phyloP scores from a whole-genome alignment of 2,329 filamentous ascomycete species.

The Ophiostoma himal-ulmi region DNA sequence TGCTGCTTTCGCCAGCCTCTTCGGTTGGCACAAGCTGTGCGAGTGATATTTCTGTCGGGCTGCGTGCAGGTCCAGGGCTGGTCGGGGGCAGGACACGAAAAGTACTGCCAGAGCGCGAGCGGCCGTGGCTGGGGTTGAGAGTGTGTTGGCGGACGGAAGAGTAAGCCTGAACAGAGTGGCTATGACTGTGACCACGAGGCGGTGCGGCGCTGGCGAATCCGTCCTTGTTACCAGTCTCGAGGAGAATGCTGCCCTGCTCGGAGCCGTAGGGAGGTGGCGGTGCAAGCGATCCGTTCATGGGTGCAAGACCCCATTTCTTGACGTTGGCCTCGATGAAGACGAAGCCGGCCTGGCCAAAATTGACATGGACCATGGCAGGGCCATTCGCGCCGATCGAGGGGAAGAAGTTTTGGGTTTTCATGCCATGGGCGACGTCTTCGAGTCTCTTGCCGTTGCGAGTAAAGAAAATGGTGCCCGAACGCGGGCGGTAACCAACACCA shows the following conservation, averaged over 20 bases:
- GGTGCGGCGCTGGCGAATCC: constrained; percentile 41
- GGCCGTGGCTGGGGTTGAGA: constrained; percentile 58
- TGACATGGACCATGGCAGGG: constrained; percentile 87
- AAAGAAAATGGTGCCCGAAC: constrained; percentile 94
- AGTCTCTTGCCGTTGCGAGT: constrained; percentile 97
- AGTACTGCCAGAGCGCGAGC: constrained; percentile 66
- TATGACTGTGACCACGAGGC: constrained; percentile 39
- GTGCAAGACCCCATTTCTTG: constrained; percentile 98
- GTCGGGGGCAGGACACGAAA: constrained; percentile 69
- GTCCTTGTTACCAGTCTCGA: constrained; percentile 73
- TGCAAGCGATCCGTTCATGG: constrained; percentile 89
- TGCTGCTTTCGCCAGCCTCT: constrained; percentile 64
- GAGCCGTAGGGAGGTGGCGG: constrained; percentile 95
- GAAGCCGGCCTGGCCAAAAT: constrained; percentile 95
- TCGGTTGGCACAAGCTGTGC: constrained; percentile 72
- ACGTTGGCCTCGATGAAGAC: constrained; percentile 99
- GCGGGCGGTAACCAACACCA: constrained; percentile 88
- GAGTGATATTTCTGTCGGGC: constrained; percentile 92
- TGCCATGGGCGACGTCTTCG: constrained; percentile 85
- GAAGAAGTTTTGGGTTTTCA: constrained; percentile 96
- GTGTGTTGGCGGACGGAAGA: constrained; percentile 35
- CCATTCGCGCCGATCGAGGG: constrained; percentile 95
- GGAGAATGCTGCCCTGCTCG: constrained; percentile 90
- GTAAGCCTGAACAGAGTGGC: constrained; percentile 43
- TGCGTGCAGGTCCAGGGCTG: constrained; percentile 82